phyloP scores from a whole-genome alignment of 495 filamentous ascomycete genomes.

The Diplogelasinospora grovesii region DNA sequence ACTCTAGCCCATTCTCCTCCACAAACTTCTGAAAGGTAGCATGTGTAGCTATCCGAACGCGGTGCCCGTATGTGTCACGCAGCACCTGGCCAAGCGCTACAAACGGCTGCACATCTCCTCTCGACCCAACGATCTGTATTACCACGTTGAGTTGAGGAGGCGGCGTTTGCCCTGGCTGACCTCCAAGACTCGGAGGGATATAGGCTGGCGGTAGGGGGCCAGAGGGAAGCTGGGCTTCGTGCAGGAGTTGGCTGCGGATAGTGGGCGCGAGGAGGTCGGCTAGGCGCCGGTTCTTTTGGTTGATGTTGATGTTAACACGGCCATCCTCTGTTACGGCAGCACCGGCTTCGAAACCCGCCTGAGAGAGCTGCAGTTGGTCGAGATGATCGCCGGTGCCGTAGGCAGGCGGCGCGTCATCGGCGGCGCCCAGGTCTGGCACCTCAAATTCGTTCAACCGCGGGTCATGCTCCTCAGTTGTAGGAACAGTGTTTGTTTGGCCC shows the following conservation, averaged over 20 bases:
- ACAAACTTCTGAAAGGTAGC: constrained; percentile 62
- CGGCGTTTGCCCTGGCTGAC: constrained; percentile 50
- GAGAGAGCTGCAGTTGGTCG: constrained; percentile 42
- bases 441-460: too few species aligned
- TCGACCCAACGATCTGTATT: constrained; percentile 70
- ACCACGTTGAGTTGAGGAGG: constrained; percentile 61
- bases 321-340: constrained; percentile 54
- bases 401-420: constrained; percentile 30
- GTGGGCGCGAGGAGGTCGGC: constrained; percentile 61
- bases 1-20: constrained; percentile 58
- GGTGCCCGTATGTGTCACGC: constrained; percentile 60
- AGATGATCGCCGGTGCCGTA: constrained; percentile 40
- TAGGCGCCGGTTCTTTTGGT: constrained; percentile 55
- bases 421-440: constrained; percentile 21
- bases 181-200: constrained; percentile 55
- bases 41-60: constrained; percentile 65
- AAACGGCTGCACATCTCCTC: constrained; percentile 75
- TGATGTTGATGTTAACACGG: constrained; percentile 69
- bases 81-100: constrained; percentile 63
- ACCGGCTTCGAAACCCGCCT: constrained; percentile 41
- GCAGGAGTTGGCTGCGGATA: constrained; percentile 50
- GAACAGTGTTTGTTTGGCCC: constrained; percentile 16
- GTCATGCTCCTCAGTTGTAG: constrained; percentile 19
- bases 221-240: constrained; percentile 30
- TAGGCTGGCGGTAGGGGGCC: constrained; percentile 48